Evolutionary conservation across 257 asterid genomes (phyloP).

Genomic region (Lycium barbarum): DNA sequence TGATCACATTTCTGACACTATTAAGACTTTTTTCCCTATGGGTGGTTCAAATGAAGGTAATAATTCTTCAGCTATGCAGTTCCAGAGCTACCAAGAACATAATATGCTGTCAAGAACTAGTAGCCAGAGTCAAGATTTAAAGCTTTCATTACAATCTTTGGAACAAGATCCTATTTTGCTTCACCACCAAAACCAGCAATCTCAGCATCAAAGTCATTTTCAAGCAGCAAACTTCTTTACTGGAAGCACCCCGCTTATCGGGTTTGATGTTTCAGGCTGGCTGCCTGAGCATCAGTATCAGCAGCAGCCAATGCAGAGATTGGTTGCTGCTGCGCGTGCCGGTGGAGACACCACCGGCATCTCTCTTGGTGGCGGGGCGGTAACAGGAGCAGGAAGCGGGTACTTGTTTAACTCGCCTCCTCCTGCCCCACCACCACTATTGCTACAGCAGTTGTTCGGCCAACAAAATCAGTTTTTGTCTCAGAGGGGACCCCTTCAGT

Average conservation of each 20-base stretch:
- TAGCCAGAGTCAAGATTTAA: conserved; percentile 72
- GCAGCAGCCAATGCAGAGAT: conserved; percentile 48
- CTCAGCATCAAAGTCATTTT: conserved; percentile 46
- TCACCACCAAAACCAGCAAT: conserved; percentile 50
- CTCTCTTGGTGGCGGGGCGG: conserved; percentile 36
- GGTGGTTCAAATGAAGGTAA: conserved; percentile 64
- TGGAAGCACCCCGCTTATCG: conserved; percentile 15
- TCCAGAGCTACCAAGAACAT: conserved; percentile 56
- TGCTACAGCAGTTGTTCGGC: conserved; percentile 65
- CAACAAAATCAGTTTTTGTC: conserved; percentile 70
- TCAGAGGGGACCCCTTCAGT: conserved; percentile 99
- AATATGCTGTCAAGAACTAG: conserved; percentile 60
- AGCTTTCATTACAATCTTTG: conserved; percentile 75
- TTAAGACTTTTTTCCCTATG: conserved; percentile 86
- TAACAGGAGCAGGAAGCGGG: conserved; percentile 42
- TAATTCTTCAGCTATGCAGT: conserved; percentile 71
- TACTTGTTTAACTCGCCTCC: conserved; percentile 65
- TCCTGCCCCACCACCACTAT: conserved; percentile 55
- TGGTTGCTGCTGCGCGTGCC: conserved; percentile 52
- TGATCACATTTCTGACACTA: conserved; percentile 78
- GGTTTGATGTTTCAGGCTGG: conserved; percentile 32
- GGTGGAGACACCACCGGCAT: conserved; percentile 48
- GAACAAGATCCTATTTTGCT: conserved; percentile 72
- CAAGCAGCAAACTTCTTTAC: conserved; percentile 15
- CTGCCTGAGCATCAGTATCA: conserved; percentile 25